These are phyloP conservation scores for Penicillium diatomitis DNA, from an alignment of 495 filamentous ascomycete genomes.

Conservation along the genomic window DNA sequence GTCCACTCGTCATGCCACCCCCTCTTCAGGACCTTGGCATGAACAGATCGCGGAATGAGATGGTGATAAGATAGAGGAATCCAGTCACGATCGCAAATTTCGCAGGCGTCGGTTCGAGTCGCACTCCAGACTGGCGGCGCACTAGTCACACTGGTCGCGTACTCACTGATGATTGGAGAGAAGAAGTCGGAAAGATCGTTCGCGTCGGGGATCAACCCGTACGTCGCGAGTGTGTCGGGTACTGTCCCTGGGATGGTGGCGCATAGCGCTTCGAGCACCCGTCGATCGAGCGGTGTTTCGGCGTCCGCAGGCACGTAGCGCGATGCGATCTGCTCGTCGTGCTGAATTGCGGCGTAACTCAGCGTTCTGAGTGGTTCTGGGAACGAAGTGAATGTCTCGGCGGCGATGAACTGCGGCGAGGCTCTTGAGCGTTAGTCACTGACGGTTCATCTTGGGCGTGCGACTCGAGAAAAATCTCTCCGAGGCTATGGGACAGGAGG, in stretches of 20 bases:
- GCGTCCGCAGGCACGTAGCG: constrained; percentile 37
- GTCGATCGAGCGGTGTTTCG: constrained; percentile 34
- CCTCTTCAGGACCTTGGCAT: constrained; percentile 68
- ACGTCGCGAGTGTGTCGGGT: constrained; percentile 53
- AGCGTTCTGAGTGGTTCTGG: constrained; percentile 51
- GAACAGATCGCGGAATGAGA: constrained; percentile 66
- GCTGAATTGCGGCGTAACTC: constrained; percentile 45
- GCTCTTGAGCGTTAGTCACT: background rate
- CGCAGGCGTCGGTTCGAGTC: constrained; percentile 54
- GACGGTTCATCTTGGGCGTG: background rate
- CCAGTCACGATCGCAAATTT: constrained; percentile 73
- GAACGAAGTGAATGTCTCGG: constrained; percentile 56
- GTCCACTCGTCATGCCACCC: constrained; percentile 73
- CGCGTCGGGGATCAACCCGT: constrained; percentile 44
- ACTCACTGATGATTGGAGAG: constrained; percentile 49
- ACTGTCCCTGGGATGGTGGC: constrained; percentile 40
- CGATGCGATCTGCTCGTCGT: constrained; percentile 35
- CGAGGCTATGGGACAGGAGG: background rate
- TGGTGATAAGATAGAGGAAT: constrained; percentile 78
- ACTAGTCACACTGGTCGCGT: constrained; percentile 42
- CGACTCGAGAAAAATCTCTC: background rate
- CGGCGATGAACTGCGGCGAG: constrained; percentile 55
- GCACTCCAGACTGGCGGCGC: constrained; percentile 51
- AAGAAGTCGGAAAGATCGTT: constrained; percentile 47
- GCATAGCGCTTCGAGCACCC: constrained; percentile 31